Evolutionary conservation across 106 monocot species (phyloP).

Genomic region (Dioscorea alata): DNA sequence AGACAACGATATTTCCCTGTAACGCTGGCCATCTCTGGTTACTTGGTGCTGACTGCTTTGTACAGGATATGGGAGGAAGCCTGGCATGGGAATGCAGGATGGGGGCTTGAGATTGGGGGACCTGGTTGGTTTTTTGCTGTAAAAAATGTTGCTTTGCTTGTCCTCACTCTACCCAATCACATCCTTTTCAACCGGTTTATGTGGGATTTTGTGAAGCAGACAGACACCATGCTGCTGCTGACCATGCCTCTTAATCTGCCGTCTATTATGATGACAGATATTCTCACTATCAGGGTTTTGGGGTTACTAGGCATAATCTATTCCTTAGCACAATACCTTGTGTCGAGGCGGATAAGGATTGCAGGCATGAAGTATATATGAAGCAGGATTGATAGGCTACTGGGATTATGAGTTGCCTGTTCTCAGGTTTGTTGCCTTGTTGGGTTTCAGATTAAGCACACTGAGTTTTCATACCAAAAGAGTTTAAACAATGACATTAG

Average conservation of each 20-base stretch:
- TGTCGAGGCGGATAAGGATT: slow-evolving; percentile 85
- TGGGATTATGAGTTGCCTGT: too few relatives aligned
- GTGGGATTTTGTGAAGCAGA: slow-evolving; percentile 99
- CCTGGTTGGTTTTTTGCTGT: slow-evolving; percentile 93
- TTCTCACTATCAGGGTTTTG: slow-evolving; percentile 68
- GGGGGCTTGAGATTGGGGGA: slow-evolving; percentile 84
- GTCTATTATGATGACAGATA: slow-evolving; percentile 82
- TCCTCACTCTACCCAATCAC: slow-evolving; percentile 90
- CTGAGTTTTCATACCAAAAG: too few relatives aligned
- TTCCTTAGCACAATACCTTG: slow-evolving; percentile 73
- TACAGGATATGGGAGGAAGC: slow-evolving; percentile 88
- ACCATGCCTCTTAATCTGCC: slow-evolving; percentile 97
- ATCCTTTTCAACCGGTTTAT: slow-evolving; percentile 97
- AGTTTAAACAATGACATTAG: too few relatives aligned
- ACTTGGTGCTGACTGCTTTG: slow-evolving; percentile 70
- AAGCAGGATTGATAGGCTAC: slow-evolving; percentile 5
- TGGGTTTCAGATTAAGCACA: too few relatives aligned
- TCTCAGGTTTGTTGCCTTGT: too few relatives aligned
- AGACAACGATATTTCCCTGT: slow-evolving; percentile 94
- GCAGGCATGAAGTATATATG: slow-evolving; percentile 98
- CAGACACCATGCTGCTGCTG: slow-evolving; percentile 66
- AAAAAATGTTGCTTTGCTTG: slow-evolving; percentile 83
- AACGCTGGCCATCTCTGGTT: slow-evolving; percentile 58
- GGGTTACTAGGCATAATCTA: slow-evolving; percentile 79
- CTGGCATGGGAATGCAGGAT: slow-evolving; percentile 57